Base-by-base conservation (phyloP, 331 rosid genomes). In the Malus hybrid region DNA sequence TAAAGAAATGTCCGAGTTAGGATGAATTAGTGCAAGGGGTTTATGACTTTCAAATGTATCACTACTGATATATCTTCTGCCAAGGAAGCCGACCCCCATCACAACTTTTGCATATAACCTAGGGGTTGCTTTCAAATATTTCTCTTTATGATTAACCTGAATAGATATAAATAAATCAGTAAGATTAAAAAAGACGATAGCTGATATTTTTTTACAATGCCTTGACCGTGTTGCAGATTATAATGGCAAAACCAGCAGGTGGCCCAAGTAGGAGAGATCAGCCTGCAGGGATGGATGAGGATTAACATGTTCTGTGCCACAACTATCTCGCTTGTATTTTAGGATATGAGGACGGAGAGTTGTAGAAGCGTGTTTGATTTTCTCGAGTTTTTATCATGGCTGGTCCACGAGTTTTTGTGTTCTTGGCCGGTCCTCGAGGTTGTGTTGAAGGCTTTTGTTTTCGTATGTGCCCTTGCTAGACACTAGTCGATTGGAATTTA, bases 181-280 rank as follows among this genome's bases (percentile, higher is more conserved):
- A 5, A 15, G 56, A 50, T 50, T 15, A 50, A 15, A 15, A 50
- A 5, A 2, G 9, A 6, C 9, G 9, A 16, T 16, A 50, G 56
- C 56, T 50, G 56, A 50, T 50, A 15, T 36, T 57, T 3, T n/a
- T 61, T 11, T 48, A 72, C 39, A 33, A 32, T 57, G 39, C 14
- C n/a, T 29, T 60, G 34, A 53, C 53, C 77, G 6, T 70, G 62
- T 63, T 82, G 74, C 92, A 94, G 99, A 90, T 94, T 76, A 94
- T 94, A 57, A 90, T 92, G 99, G 76, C 96, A 20, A 94, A 92
- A 85, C 97, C 97, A 26, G 99, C 97, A 9, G 97, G 99, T 66
- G 99, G 99, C 14, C 99, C 97, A 14, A 90, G 85, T 83, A 90
- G 91, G 85, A 80, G 71, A 50, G 84, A 83, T 29, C 87, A 88